Evolutionary conservation across 2,329 filamentous ascomycete genomes (phyloP).

Genomic region (Simplicillium aogashimaense): DNA sequence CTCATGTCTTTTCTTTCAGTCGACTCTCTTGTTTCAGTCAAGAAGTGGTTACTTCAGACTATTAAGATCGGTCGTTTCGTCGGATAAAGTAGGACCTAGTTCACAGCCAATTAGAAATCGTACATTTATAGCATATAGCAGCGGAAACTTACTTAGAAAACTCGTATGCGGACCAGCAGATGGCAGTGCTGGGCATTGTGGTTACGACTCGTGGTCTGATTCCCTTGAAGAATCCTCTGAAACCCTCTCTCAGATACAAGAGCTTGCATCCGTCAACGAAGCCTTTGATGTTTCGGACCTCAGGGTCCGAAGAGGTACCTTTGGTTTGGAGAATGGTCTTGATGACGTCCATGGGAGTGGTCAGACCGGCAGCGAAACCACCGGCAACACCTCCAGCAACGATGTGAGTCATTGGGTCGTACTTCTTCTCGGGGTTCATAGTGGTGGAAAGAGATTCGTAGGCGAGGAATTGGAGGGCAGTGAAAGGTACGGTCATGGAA

Average conservation of each 20-base stretch:
- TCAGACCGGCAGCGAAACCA: constrained; percentile 85
- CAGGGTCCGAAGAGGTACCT: constrained; percentile 69
- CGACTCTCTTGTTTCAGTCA: too few relatives aligned
- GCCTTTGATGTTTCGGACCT: constrained; percentile 77
- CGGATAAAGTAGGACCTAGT: constrained; percentile 53
- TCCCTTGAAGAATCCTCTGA: constrained; percentile 85
- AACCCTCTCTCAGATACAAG: constrained; percentile 74
- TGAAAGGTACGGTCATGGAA: constrained; percentile 98
- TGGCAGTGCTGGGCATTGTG: constrained; percentile 98
- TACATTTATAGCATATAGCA: neutral
- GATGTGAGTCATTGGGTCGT: constrained; percentile 92
- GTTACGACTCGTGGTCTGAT: constrained; percentile 85
- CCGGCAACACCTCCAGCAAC: constrained; percentile 85
- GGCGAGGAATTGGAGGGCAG: constrained; percentile 90
- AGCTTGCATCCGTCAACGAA: constrained; percentile 70
- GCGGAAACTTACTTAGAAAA: constrained; percentile 50
- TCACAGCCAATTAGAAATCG: neutral
- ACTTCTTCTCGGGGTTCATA: constrained; percentile 77
- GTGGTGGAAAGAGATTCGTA: constrained; percentile 94
- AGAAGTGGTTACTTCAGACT: neutral
- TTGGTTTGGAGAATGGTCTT: constrained; percentile 95
- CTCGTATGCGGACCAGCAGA: constrained; percentile 83
- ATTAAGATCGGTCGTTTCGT: constrained; percentile 33
- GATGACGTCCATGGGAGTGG: constrained; percentile 94
- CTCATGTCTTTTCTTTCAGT: too few relatives aligned